These are phyloP conservation scores for Coniochaeta sp. DNA, from an alignment of 2,329 filamentous ascomycete species.

Conservation along the genomic window DNA sequence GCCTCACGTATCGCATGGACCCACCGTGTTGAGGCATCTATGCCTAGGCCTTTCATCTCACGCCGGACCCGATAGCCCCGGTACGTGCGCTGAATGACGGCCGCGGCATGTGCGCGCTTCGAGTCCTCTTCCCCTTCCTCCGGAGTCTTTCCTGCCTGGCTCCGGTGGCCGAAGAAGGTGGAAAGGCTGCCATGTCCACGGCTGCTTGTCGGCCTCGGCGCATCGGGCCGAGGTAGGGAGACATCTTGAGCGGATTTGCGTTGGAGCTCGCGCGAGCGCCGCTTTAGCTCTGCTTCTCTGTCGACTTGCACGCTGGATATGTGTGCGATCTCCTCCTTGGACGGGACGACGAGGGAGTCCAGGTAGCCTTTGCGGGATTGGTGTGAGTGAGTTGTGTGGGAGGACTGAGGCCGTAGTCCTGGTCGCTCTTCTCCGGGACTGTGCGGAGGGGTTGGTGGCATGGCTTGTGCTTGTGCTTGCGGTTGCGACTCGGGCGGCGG, in stretches of 20 bases:
- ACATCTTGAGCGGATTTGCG: constrained; percentile 7
- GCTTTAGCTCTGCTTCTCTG: constrained; percentile 15
- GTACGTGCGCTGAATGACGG: constrained; percentile 63
- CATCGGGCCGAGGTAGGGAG: background rate
- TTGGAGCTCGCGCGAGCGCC: constrained; percentile 9
- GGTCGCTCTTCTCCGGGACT: background rate
- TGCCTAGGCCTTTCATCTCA: constrained; percentile 58
- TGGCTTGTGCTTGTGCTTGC: background rate
- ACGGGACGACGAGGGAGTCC: constrained; percentile 6
- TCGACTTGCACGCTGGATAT: constrained; percentile 14
- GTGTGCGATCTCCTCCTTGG: constrained; percentile 12
- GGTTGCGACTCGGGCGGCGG: background rate
- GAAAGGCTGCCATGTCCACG: background rate
- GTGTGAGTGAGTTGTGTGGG: background rate
- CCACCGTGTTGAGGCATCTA: constrained; percentile 67
- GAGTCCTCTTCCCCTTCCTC: constrained; percentile 10
- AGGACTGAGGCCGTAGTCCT: background rate
- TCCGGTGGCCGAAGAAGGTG: background rate
- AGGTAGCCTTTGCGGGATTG: background rate
- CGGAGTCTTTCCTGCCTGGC: background rate
- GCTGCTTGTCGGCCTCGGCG: background rate
- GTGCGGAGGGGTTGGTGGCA: background rate
- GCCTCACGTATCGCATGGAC: constrained; percentile 55
- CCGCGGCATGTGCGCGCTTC: constrained; percentile 36
- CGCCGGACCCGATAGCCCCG: constrained; percentile 68